Percentiles rank a stretch among this genome's conserved stretches.
phyloP scores from a whole-genome alignment of 2,329 filamentous ascomycete species.

The Ploettnerulaceae sp. region DNA sequence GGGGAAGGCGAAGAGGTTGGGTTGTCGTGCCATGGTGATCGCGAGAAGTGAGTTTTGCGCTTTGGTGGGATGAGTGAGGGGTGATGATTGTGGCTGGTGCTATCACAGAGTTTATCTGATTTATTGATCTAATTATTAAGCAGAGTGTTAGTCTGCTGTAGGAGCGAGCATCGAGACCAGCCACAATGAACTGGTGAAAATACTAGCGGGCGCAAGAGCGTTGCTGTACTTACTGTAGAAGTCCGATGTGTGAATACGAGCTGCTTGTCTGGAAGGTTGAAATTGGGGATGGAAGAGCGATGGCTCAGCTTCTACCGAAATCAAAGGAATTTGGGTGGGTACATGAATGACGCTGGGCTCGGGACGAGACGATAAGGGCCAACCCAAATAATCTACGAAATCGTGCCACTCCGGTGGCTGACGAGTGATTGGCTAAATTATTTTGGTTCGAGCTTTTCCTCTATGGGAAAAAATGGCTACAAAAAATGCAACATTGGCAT shows the following conservation, averaged over 20 bases:
- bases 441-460: too few species aligned
- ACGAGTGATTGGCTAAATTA: too few species aligned
- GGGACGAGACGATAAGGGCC: too few species aligned
- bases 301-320: constrained; percentile 1
- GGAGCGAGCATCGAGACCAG: too few species aligned
- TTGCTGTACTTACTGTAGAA: background rate
- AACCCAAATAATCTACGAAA: too few species aligned
- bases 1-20: constrained; percentile 77
- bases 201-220: background rate
- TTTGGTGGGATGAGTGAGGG: constrained; percentile 7
- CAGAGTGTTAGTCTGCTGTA: background rate
- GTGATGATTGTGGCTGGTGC: constrained; percentile 3
- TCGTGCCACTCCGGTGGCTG: too few species aligned
- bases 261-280: background rate
- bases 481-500: too few species aligned
- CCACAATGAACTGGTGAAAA: too few species aligned
- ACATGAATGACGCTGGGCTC: background rate
- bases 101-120: too few species aligned
- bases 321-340: constrained; percentile 4
- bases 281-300: background rate
- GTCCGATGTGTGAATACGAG: background rate
- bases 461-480: too few species aligned
- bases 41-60: background rate
- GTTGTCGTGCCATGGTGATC: constrained; percentile 34
- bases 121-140: background rate